phyloP scores from a whole-genome alignment of 257 asterid genomes.

The Solanum gracilifrons region DNA sequence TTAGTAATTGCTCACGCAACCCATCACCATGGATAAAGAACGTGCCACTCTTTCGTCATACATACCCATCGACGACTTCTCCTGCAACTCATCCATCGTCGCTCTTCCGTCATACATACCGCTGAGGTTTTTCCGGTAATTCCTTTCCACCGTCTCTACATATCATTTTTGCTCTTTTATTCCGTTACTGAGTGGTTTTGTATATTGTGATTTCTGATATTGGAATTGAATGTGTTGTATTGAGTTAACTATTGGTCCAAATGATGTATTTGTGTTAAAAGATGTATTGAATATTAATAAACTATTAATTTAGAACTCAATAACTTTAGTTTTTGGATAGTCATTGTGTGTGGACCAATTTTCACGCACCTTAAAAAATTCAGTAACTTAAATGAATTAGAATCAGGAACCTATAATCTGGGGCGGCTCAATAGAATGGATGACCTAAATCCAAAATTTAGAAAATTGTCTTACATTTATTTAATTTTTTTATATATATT shows the following conservation, averaged over 20 bases:
- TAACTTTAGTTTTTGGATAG: too few relatives aligned
- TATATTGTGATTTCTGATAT: background rate
- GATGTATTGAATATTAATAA: too few relatives aligned
- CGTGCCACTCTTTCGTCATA: background rate
- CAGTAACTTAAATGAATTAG: too few relatives aligned
- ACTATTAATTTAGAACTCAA: too few relatives aligned
- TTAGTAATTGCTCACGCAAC: background rate
- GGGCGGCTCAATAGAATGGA: background rate
- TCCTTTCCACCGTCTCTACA: background rate
- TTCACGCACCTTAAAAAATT: background rate
- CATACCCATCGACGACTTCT: background rate
- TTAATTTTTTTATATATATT: too few relatives aligned
- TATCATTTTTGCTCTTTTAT: background rate
- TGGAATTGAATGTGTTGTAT: background rate
- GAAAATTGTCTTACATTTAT: too few relatives aligned
- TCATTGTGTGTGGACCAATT: background rate
- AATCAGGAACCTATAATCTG: background rate
- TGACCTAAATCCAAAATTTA: too few relatives aligned
- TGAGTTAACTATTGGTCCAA: background rate
- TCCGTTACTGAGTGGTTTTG: background rate
- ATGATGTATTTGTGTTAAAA: background rate
- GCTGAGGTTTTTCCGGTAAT: background rate
- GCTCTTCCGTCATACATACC: background rate
- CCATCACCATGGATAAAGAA: too few relatives aligned
- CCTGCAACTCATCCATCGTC: background rate